Evolutionary conservation across 164 flowering plant genomes (phyloP), one percentile per base, ranked within the genome.

Genomic region (Piper betle): DNA sequence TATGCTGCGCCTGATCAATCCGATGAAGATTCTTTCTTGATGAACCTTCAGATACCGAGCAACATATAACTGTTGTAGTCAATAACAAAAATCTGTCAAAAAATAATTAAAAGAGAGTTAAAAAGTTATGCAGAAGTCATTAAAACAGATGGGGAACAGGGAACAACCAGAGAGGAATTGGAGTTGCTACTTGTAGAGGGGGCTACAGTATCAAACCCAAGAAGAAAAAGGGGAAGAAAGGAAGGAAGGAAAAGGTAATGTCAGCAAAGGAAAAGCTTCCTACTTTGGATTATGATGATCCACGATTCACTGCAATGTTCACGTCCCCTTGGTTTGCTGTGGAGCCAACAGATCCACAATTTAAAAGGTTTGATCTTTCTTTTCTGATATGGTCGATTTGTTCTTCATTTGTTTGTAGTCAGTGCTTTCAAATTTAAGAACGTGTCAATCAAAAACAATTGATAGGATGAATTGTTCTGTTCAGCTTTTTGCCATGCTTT

Each of bases 321-420:
- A 79, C 62, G 3, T 77, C 84, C 37, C 85, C 78, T 62, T 74
- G 60, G 52, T 93, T 75, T 83, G 88, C 94, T 18, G 63, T 84
- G 73, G 98, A 93, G 71, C 98, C 98, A 17, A 90, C 97, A 13
- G 94, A 88, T 70, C 95, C 97, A 18, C 84, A 84, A 46, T 90
- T 73, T 70, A 86, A 82, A 78, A 82, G 97, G 97, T 90, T 80
- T 57, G 15, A 41, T 6, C 4, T 19, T 43, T 43, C 2, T 7
- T 8, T 43, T 8, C 12, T 15, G 8, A 15, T 2, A 2, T 43
- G 50, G 2, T 43, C 2, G 50, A 15, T 8, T 4, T 41, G 4
- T 41, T 41, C 43, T 9, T 41, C 9, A 4, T 4, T 41, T 41
- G 43, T 41, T 41, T 4, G 6, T 41, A 9, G 43, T 4, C 43